Percentiles rank a stretch among this genome's conserved stretches.
Evolutionary conservation across 139 green algal species (phyloP).

Genomic region (Chlamydomonas eustigma): DNA sequence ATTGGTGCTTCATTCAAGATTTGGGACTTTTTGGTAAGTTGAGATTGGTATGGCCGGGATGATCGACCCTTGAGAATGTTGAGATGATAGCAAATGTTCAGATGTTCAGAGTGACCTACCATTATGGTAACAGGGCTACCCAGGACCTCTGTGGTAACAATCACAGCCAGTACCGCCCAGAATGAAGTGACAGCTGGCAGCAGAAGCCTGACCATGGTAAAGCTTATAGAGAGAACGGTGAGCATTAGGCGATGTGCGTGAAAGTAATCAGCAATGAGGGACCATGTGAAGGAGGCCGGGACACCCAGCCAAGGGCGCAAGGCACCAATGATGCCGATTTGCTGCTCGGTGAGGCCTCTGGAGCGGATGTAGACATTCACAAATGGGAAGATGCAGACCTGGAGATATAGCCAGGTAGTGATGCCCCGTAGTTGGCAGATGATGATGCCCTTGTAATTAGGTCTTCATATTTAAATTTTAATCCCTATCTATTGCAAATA

Average conservation of each 20-base stretch:
- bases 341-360: slow-evolving; percentile 3
- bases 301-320: slow-evolving; percentile 30
- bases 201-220: background rate
- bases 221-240: background rate
- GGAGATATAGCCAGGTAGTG: background rate
- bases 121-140: background rate
- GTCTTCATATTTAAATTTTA: background rate
- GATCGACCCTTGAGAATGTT: too few species aligned
- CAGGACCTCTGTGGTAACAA: background rate
- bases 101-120: background rate
- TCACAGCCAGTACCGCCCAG: background rate
- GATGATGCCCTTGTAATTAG: too few species aligned
- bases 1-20: too few species aligned
- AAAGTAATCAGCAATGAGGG: slow-evolving; percentile 36
- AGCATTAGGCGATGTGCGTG: slow-evolving; percentile 38
- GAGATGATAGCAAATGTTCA: too few species aligned
- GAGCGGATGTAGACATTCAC: background rate
- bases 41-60: too few species aligned
- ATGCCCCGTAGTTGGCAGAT: background rate
- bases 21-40: too few species aligned
- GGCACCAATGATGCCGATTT: slow-evolving; percentile 9
- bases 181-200: background rate
- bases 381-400: slow-evolving; percentile 5
- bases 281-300: slow-evolving; percentile 34
- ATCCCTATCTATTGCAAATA: background rate